Evolutionary conservation across 2,329 filamentous ascomycete species (phyloP), one percentile per base, ranked within the genome.

Genomic region (Paramyrothecium roridum): DNA sequence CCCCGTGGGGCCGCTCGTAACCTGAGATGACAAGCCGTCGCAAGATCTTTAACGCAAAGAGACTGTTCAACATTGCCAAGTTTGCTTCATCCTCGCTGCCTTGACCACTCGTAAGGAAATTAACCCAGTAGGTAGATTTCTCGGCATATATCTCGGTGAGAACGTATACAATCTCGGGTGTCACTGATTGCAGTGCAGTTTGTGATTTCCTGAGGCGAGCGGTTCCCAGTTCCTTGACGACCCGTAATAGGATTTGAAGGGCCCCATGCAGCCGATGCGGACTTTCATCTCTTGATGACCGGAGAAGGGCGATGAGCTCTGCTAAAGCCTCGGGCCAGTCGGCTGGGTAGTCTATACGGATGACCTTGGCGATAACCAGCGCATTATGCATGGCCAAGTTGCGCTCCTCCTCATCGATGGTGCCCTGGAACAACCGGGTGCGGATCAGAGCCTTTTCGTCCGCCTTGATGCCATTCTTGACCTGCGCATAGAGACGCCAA

Each of bases 141-240:
- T 85, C 81, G 43, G 88, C 79, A 65, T 98, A 98, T 50, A 96
- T 88, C 54, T 85, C 83, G 20, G 84, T 87, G 21, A 98, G 76
- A 3, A 95, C 77, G 63, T 88, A 87, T n/a, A 96, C 83, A 21
- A 97, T 83, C 68, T 96, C 91, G 0, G 93, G 91, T 0, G 92
- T 86, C 30, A 90, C 82, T 1, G 86, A 84, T 62, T 96, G 89
- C 17, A 99, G 77, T 40, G 86, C 88, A 2, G 87, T 86, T 65
- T 93, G 86, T 0, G 88, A 92, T 60, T 84, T 85, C 54, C 86
- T 82, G 50, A 98, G 73, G 47, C 91, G 82, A 2, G 89, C 93
- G 0, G 90, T 93, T 1, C 90, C 87, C 7, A 98, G 78, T 70
- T 98, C 95, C 74, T 98, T 99, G 66, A 96, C 86, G 26, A 96